These are phyloP conservation scores for Agaricus bisporus DNA, from an alignment of 768 basidiomycete species.

Conservation along the genomic window DNA sequence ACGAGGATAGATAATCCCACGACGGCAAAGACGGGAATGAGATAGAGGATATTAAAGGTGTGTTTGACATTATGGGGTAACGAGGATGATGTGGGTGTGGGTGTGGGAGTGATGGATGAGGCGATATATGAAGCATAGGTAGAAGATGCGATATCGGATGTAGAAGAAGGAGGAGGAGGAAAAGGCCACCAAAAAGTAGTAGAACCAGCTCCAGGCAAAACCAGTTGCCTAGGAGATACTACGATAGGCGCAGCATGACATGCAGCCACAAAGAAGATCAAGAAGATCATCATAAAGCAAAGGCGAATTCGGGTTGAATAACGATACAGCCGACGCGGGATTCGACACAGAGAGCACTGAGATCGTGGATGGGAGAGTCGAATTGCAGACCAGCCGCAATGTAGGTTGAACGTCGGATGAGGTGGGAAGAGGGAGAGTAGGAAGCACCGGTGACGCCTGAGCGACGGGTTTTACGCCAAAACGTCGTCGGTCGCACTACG, in stretches of 20 bases:
- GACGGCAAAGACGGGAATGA: conserved; percentile 7
- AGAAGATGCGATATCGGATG: background rate
- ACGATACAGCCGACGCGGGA: conserved; percentile 44
- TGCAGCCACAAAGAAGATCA: no score
- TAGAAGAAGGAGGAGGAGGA: background rate
- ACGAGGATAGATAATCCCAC: background rate
- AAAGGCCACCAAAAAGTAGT: conserved; percentile 5
- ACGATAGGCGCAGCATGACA: background rate
- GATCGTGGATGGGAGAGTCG: conserved; percentile 54
- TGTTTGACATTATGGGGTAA: background rate
- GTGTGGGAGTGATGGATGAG: background rate
- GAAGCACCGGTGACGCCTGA: conserved; percentile 67
- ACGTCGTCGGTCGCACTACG: conserved; percentile 74
- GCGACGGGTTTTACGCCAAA: conserved; percentile 70
- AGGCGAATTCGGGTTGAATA: conserved; percentile 30
- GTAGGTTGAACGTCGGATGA: conserved; percentile 73
- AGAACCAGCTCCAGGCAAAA: no score
- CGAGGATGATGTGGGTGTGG: background rate
- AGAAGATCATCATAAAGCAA: background rate
- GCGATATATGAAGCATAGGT: background rate
- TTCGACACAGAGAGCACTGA: conserved; percentile 59
- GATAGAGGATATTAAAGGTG: conserved; percentile 7
- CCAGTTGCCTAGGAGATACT: background rate
- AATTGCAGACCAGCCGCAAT: conserved; percentile 70
- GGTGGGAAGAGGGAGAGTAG: conserved; percentile 68